Evolutionary conservation across 169 alveolate species (phyloP), one percentile per base, ranked within the genome.

Genomic region (Eimeria zaria): DNA sequence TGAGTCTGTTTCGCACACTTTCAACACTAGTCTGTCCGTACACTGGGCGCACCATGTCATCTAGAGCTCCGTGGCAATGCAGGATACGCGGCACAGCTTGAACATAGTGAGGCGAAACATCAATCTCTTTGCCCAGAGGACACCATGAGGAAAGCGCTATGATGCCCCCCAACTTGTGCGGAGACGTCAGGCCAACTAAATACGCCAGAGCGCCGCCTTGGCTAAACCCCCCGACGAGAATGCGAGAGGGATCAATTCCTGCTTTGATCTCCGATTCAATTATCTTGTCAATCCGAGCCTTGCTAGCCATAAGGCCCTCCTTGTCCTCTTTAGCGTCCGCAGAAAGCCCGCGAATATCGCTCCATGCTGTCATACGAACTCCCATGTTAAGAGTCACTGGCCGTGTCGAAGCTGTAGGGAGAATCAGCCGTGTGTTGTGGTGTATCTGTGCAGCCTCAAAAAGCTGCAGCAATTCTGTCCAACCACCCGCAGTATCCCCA

Each of bases 121-220:
- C n/a, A 24, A 94, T 76, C 53, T 62, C 85, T n/a, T 58, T 73
- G 44, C 89, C 88, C 48, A 89, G 85, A 1, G 97, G 97, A 58
- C 76, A 53, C 97, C 97, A 95, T 12, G 91, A 39, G 39, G 97
- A 95, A n/a, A 95, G 91, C 11, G 95, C 48, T 12, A 95, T 27
- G 14, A 95, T 53, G 36, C 97, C 97, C 33, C 97, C 97, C 20
- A 95, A 69, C 53, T 81, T 87, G 85, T 74, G 53, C 60, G 78
- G 67, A 60, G 93, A 73, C 11, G 85, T 62, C 39, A 95, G 91
- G 69, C 93, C 91, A 4, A 73, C 87, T 1, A 95, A 39, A 36
- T 95, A 95, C 22, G 97, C 95, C 64, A 95, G 36, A 16, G 97
- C 97, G 1, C 95, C 97, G 20, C 97, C 97, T 48, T 95, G 97